Evolutionary conservation across 108 stramenopile genomes (phyloP), one percentile per base, ranked within the genome.

Genomic region (Cyclotella kingstonii): DNA sequence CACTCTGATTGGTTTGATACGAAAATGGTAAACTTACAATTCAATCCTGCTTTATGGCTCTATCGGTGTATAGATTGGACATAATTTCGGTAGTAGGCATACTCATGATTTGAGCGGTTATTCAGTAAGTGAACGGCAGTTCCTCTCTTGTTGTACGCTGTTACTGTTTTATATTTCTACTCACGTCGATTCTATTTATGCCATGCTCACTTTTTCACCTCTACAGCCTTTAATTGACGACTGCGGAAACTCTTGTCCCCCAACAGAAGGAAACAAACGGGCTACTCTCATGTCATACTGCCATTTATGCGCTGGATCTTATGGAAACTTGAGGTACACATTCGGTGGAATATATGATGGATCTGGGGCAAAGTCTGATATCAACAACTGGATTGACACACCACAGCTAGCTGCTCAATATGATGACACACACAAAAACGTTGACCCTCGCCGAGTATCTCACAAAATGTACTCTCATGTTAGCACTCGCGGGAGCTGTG

Each of bases 281-380:
- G 15, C 70, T 27, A 71, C 70, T 10, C 12, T 71, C 0, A 71
- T 71, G 70, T 31, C 28, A 11, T 71, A 71, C 54, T 71, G 70
- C 30, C 63, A 71, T 34, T 14, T 10, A 12, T 71, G 70, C 29
- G 14, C 38, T 9, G 70, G 70, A 30, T 54, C 53, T 21, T 40
- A 15, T 5, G 22, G n/a, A 4, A 71, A 63, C n/a, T 15, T 71
- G n/a, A 38, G 30, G 39, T 55, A 55, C 54, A 39, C 70, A 7
- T 71, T 71, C 35, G 70, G 70, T 21, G 70, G 70, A 38, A 27
- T 49, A 35, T 60, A 64, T 14, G 26, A 71, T 12, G 54, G 40
- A n/a, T 21, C 31, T 21, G 70, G 63, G 10, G 15, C 26, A 15
- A 57, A 64, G 18, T 55, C 19, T 52, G 54, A 63, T 8, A 15